These are phyloP conservation scores for Phytophthora pinifolia DNA, from an alignment of 352 stramenopile species.

Conservation along the genomic window DNA sequence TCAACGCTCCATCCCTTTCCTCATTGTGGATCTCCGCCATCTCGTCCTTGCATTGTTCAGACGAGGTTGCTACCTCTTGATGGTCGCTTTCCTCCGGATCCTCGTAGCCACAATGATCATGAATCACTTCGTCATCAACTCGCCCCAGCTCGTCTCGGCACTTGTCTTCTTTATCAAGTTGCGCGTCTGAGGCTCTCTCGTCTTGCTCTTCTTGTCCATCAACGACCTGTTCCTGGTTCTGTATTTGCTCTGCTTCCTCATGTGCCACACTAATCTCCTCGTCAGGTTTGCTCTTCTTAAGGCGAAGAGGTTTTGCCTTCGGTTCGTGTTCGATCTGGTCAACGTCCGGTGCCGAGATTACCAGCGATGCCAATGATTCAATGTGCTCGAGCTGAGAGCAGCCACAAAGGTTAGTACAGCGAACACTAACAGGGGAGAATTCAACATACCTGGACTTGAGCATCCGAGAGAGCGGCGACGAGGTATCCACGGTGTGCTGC, in stretches of 20 bases:
- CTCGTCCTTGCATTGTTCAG: background rate
- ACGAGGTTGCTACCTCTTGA: background rate
- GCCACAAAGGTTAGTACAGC: constrained; percentile 1
- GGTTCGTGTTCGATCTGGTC: constrained; percentile 5
- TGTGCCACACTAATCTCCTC: background rate
- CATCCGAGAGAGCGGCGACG: constrained; percentile 58
- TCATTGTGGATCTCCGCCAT: constrained; percentile 1
- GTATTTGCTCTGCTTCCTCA: background rate
- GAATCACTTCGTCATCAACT: background rate
- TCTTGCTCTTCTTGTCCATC: constrained; percentile 2
- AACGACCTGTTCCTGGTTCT: background rate
- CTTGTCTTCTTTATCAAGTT: background rate
- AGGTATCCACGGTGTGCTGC: constrained; percentile 64
- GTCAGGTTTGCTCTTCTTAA: background rate
- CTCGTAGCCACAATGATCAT: background rate
- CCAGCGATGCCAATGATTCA: constrained; percentile 45
- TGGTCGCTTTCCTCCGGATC: background rate
- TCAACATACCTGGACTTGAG: constrained; percentile 48
- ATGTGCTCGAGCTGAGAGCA: constrained; percentile 46
- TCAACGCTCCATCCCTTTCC: background rate
- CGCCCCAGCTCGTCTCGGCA: background rate
- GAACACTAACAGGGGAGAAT: background rate
- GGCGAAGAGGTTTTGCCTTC: background rate
- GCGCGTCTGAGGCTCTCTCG: background rate
- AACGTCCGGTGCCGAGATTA: constrained; percentile 19